Conservation (phyloP, 768 basidiomycete genomes). For the Amanita rimosa region DNA sequence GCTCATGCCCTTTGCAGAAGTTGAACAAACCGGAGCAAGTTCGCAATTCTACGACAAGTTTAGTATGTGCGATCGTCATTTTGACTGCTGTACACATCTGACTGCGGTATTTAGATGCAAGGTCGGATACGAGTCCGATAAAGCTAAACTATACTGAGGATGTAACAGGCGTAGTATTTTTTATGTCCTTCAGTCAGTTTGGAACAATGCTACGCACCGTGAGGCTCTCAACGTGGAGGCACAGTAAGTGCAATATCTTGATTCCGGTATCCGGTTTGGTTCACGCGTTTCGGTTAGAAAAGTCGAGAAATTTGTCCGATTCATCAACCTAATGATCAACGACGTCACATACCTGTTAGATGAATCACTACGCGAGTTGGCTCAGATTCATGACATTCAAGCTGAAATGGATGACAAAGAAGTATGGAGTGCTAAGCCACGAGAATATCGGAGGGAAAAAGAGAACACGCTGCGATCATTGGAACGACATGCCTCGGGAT, state of each 20-base stretch:
- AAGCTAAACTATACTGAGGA: neutral
- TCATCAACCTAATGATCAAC: conserved; percentile 97
- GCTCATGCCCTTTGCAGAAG: conserved; percentile 42
- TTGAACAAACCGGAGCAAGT: conserved; percentile 94
- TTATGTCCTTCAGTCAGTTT: conserved; percentile 78
- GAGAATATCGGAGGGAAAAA: conserved; percentile 74
- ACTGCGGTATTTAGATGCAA: conserved; percentile 22
- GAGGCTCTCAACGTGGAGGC: conserved; percentile 78
- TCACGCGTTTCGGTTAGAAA: conserved; percentile 35
- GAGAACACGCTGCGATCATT: conserved; percentile 67
- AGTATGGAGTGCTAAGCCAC: conserved; percentile 56
- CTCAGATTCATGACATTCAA: conserved; percentile 82
- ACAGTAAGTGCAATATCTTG: conserved; percentile 29
- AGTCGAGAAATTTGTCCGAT: conserved; percentile 88
- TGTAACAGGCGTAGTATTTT: conserved; percentile 68
- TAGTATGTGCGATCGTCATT: conserved; percentile 38
- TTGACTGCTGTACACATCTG: neutral
- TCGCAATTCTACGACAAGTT: conserved; percentile 99
- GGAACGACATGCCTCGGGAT: conserved; percentile 77
- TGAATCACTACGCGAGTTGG: conserved; percentile 82
- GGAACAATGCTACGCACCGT: conserved; percentile 84
- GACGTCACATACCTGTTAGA: conserved; percentile 98
- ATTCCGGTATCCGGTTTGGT: neutral
- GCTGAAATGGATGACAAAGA: conserved; percentile 69
- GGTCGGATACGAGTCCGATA: neutral